These are phyloP conservation scores for Aspergillus tubingensis DNA, from an alignment of 2,329 filamentous ascomycete genomes.

Conservation along the genomic window DNA sequence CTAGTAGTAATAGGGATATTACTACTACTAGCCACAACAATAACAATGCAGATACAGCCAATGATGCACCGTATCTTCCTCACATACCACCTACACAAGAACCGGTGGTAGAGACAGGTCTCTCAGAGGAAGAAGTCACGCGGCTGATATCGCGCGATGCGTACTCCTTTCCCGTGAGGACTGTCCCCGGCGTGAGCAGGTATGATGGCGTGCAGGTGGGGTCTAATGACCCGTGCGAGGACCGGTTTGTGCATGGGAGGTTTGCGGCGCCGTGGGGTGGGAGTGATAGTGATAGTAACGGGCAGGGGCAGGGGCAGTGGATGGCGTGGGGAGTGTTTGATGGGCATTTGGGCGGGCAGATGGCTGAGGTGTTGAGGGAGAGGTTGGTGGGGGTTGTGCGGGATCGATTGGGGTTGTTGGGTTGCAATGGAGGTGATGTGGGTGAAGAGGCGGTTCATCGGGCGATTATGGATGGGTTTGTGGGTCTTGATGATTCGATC, in stretches of 20 bases:
- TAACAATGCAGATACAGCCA: background rate
- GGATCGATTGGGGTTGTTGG: slow-evolving; percentile 16
- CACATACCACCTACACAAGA: background rate
- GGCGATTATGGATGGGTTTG: slow-evolving; percentile 27
- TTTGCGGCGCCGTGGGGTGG: slow-evolving; percentile 25
- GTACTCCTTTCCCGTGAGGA: slow-evolving; percentile 23
- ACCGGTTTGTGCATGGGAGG: slow-evolving; percentile 29
- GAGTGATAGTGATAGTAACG: too few relatives aligned
- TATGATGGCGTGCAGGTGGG: slow-evolving; percentile 34
- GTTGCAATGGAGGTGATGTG: background rate
- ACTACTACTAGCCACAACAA: background rate
- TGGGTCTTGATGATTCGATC: slow-evolving; percentile 29
- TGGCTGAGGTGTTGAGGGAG: slow-evolving; percentile 26
- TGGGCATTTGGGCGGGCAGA: slow-evolving; percentile 38
- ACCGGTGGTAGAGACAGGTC: slow-evolving; percentile 1
- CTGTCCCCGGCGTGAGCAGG: slow-evolving; percentile 23
- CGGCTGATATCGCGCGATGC: slow-evolving; percentile 24
- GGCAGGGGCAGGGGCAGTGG: slow-evolving; percentile 22
- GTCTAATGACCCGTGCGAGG: slow-evolving; percentile 41
- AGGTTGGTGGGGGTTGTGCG: slow-evolving; percentile 26
- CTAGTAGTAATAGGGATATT: too few relatives aligned
- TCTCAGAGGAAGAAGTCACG: slow-evolving; percentile 25
- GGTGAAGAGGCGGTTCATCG: slow-evolving; percentile 21
- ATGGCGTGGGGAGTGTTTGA: slow-evolving; percentile 45
- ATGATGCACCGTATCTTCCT: slow-evolving; percentile 21